Evolutionary conservation across 768 basidiomycete genomes (phyloP).

Genomic region (Trametes sanguinea): DNA sequence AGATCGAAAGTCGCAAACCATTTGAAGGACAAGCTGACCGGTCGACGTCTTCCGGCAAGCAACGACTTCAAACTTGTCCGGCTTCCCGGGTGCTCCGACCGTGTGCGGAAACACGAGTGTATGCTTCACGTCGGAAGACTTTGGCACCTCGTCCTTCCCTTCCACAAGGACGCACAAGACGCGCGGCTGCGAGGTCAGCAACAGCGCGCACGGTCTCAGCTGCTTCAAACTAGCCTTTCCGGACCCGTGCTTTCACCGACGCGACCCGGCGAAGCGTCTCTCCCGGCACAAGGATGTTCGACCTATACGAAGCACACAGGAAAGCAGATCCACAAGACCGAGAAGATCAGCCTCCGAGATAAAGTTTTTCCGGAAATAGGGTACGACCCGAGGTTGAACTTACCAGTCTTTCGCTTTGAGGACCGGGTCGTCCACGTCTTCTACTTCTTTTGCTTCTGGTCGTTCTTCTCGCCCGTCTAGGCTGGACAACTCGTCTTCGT

Average conservation of each 20-base stretch:
- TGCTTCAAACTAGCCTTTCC: constrained; percentile 16
- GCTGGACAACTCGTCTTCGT: not conserved
- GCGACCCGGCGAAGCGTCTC: constrained; percentile 9
- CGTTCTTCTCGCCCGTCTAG: not conserved
- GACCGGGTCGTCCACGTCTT: not conserved
- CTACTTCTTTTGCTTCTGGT: not conserved
- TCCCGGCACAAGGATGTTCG: not conserved
- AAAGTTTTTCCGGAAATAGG: not conserved
- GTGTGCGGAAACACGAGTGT: not conserved
- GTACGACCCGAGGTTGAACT: not conserved
- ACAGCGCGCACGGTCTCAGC: constrained; percentile 5
- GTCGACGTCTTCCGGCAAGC: not conserved
- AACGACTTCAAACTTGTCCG: not conserved
- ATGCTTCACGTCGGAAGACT: constrained; percentile 9
- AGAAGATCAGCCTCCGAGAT: not conserved
- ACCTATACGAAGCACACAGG: not conserved
- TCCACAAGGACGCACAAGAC: constrained; percentile 6
- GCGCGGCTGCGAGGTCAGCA: constrained; percentile 13
- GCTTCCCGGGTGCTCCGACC: not conserved
- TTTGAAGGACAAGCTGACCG: not conserved
- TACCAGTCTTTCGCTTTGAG: constrained; percentile 10
- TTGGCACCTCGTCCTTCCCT: not conserved
- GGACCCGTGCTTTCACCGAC: not conserved
- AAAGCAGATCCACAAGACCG: too few relatives aligned
- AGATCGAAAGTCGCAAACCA: not conserved